These are phyloP conservation scores for Komagataella ulmi DNA, from an alignment of 805 yeast species.

Conservation along the genomic window DNA sequence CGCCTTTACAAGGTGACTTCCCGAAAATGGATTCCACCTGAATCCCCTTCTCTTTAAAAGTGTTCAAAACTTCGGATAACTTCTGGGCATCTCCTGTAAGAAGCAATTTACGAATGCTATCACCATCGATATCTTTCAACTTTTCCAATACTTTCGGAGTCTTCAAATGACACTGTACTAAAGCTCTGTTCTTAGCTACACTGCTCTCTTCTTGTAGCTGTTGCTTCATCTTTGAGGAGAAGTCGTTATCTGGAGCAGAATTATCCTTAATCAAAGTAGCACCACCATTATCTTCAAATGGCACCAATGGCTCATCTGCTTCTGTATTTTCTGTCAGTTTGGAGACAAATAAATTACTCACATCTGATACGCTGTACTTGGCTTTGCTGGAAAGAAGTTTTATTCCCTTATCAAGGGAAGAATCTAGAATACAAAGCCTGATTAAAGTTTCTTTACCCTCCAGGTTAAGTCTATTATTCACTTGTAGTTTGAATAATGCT, in stretches of 20 bases:
- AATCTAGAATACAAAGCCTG: constrained; percentile 54
- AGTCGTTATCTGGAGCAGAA: neutral
- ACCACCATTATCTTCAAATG: neutral
- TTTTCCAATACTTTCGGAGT: neutral
- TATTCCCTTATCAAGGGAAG: constrained; percentile 48
- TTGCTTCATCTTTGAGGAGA: neutral
- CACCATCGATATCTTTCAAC: neutral
- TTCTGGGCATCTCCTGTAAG: neutral
- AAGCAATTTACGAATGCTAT: neutral
- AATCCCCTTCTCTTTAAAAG: neutral
- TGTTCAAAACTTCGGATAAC: neutral
- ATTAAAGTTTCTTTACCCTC: constrained; percentile 70
- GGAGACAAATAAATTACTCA: neutral
- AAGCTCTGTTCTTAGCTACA: neutral
- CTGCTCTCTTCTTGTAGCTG: neutral
- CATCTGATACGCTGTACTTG: neutral
- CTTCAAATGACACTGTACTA: neutral
- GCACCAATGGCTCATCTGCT: neutral
- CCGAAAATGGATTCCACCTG: neutral
- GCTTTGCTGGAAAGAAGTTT: constrained; percentile 9
- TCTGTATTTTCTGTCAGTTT: neutral
- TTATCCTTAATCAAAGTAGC: neutral
- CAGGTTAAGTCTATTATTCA: constrained; percentile 36
- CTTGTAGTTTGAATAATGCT: constrained; percentile 44
- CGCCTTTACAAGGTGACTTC: neutral